These are phyloP conservation scores for Sporothrix brasiliensis DNA, from an alignment of 2,329 filamentous ascomycete species.

Conservation along the genomic window DNA sequence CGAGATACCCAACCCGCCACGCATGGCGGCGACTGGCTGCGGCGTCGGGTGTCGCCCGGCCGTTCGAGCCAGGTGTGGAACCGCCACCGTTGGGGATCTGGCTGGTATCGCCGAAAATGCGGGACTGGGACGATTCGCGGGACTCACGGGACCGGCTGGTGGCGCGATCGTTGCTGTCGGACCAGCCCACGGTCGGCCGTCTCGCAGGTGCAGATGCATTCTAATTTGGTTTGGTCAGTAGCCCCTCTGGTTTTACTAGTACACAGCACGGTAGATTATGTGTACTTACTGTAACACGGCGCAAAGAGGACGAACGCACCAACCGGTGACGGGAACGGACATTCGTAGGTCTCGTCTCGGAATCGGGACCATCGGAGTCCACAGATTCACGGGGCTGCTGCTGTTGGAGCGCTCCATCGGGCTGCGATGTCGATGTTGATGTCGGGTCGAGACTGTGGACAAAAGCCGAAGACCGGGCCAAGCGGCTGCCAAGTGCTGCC, in stretches of 20 bases:
- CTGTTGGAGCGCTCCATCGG: background rate
- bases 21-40: constrained; percentile 4
- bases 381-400: background rate
- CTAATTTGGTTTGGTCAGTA: constrained; percentile 19
- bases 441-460: background rate
- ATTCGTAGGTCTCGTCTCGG: background rate
- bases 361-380: constrained; percentile 1
- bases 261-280: no score
- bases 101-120: constrained; percentile 29
- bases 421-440: background rate
- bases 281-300: constrained; percentile 27
- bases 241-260: background rate
- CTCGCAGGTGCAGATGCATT: constrained; percentile 18
- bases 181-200: constrained; percentile 30
- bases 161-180: constrained; percentile 21
- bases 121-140: constrained; percentile 25
- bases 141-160: background rate
- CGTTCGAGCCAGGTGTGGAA: background rate
- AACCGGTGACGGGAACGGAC: background rate
- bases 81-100: constrained; percentile 17
- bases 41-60: background rate
- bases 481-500: background rate
- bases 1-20: constrained; percentile 27
- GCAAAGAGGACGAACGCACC: constrained; percentile 22
- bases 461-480: background rate